These are phyloP conservation scores for Corylus avellana DNA, from an alignment of 306 rosid genomes.

Conservation along the genomic window DNA sequence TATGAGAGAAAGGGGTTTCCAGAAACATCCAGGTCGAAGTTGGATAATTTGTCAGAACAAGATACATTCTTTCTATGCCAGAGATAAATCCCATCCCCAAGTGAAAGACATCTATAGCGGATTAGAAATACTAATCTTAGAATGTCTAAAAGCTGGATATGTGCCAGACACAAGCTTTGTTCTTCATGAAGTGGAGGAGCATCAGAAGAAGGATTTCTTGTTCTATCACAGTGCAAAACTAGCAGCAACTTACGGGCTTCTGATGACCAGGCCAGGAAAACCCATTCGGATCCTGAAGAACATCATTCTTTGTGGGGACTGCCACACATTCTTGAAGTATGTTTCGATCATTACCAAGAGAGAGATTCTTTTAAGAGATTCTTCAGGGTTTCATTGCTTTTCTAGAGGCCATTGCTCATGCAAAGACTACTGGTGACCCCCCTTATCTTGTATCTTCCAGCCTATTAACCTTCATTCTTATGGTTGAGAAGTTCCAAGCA, in stretches of 20 bases:
- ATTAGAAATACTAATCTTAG: conserved; percentile 70
- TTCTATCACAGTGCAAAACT: conserved; percentile 73
- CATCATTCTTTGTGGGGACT: conserved; percentile 81
- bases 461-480: neutral
- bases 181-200: conserved; percentile 87
- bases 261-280: conserved; percentile 59
- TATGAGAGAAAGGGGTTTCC: conserved; percentile 74
- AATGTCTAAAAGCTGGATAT: conserved; percentile 79
- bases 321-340: conserved; percentile 76
- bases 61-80: conserved; percentile 73
- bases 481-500: neutral
- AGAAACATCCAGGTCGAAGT: conserved; percentile 74
- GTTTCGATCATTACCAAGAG: conserved; percentile 65
- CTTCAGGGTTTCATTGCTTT: conserved; percentile 86
- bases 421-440: conserved; percentile 63
- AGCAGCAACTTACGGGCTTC: conserved; percentile 73
- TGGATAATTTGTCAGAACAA: conserved; percentile 65
- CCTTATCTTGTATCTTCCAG: neutral
- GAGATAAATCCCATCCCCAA: conserved; percentile 81
- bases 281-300: conserved; percentile 76
- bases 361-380: conserved; percentile 65
- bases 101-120: conserved; percentile 75
- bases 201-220: conserved; percentile 67
- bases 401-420: conserved; percentile 77
- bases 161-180: conserved; percentile 78